phyloP scores from a whole-genome alignment of 768 basidiomycete genomes.

The Inosperma sp. region DNA sequence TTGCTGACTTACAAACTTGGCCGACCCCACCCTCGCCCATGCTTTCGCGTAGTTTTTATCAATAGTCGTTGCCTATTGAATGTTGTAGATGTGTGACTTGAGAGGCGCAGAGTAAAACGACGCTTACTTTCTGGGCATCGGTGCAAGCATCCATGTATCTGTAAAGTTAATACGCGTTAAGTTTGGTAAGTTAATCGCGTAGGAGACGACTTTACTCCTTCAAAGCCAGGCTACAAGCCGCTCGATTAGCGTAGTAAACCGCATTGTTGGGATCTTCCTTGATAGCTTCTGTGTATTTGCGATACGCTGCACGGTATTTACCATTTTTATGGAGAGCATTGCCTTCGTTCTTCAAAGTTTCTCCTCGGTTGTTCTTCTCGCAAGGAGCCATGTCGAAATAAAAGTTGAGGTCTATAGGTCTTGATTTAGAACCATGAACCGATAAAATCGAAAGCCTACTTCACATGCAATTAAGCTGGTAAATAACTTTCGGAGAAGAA shows the following conservation, averaged over 20 bases:
- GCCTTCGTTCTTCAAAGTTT: constrained; percentile 36
- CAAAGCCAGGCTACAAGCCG: constrained; percentile 36
- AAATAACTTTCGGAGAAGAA: no score
- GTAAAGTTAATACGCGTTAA: not conserved
- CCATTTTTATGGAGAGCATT: constrained; percentile 36
- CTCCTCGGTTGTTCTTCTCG: not conserved
- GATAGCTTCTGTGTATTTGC: constrained; percentile 42
- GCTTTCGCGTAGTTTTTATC: constrained; percentile 41
- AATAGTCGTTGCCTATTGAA: constrained; percentile 33
- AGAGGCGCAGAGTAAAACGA: no score
- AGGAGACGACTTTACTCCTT: constrained; percentile 31
- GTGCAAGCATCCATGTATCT: constrained; percentile 36
- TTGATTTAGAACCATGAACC: no score
- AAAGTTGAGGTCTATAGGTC: no score
- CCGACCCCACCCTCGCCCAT: constrained; percentile 38
- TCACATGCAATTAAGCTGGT: no score
- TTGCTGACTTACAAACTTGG: constrained; percentile 26
- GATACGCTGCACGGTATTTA: constrained; percentile 31
- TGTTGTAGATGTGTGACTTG: no score
- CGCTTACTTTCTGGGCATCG: no score
- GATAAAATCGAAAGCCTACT: no score
- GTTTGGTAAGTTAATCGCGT: no score
- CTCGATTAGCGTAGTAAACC: constrained; percentile 41
- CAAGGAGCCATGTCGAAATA: constrained; percentile 8
- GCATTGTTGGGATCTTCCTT: constrained; percentile 35